Base-by-base conservation (phyloP, 2,329 filamentous ascomycete genomes). In the Penicillium aurantiogriseum region DNA sequence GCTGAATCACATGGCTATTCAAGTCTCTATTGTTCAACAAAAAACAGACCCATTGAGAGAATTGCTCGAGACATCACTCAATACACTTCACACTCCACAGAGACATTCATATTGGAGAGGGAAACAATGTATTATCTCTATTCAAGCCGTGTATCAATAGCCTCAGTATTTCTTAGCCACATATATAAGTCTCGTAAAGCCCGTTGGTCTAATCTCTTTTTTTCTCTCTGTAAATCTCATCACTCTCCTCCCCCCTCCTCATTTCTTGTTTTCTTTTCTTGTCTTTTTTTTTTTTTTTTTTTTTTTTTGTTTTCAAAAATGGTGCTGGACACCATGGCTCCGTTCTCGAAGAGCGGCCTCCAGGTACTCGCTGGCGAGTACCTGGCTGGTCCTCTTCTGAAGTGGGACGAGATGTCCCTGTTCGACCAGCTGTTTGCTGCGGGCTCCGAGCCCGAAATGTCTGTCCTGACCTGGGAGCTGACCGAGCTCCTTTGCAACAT, bases 321-420 rank as follows among this genome's bases (percentile, higher is more conserved):
- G 36, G 43, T 31, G 43, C 51, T 48, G 33, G 43, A 33, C 43
- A 25, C 43, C 43, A 29, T 33, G 35, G n/a, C 48, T 27, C 46
- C 33, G 19, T 56, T 56, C 48, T 51, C 45, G 13, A 44, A 45
- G 40, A 45, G 25, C 8, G 48, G 33, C 40, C 48, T 52, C 40
- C 54, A 52, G 54, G 35, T 45, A 51, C 40, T 56, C 13, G 54
- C 54, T 17, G 19, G 40, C 54, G 25, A 29, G 47, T 56, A 56
- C 54, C 39, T 19, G 54, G 25, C 17, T 33, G 54, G 47, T 21
- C 4, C 21, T 45, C 11, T 35, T 44, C 33, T 45, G n/a, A 38
- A 35, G 23, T 55, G 38, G 43, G 56, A 47, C 43, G 13, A 51
- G 9, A 8, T 31, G 2, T 46, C 21, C 39, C 27, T 50, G 13